Conservation (phyloP, 148 eudicot species). For the Camellia sinensis region DNA sequence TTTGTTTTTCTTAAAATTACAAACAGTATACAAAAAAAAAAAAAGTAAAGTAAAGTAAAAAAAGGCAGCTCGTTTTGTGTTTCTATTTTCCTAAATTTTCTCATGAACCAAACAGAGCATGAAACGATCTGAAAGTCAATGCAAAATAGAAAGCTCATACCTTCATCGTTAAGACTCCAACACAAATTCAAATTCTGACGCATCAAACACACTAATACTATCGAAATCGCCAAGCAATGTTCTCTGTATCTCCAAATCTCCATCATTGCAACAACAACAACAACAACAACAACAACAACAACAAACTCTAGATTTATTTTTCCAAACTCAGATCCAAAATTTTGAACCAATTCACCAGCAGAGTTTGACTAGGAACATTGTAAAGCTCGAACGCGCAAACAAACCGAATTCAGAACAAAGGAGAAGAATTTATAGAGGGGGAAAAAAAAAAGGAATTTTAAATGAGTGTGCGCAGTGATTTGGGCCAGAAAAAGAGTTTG, state of each 20-base stretch:
- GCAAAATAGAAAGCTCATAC: conserved; percentile 20
- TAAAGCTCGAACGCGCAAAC: neutral
- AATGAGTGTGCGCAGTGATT: neutral
- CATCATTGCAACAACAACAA: conserved; percentile 29
- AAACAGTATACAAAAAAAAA: too few relatives aligned
- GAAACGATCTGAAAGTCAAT: conserved; percentile 1
- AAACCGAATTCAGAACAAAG: neutral
- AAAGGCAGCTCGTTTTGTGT: neutral
- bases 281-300: neutral
- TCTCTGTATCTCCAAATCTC: conserved; percentile 30
- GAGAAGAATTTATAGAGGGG: too few relatives aligned
- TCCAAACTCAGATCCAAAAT: neutral
- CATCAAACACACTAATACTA: conserved; percentile 25
- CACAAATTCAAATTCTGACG: conserved; percentile 29
- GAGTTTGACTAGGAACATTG: neutral
- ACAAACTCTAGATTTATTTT: too few relatives aligned
- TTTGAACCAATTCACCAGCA: neutral
- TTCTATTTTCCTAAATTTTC: neutral
- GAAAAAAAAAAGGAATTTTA: too few relatives aligned
- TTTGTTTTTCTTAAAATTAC: too few relatives aligned
- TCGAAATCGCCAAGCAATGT: conserved; percentile 19
- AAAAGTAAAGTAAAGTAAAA: too few relatives aligned
- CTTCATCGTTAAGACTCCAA: conserved; percentile 60
- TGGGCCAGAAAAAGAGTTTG: neutral
- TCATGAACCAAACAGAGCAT: neutral